These are phyloP conservation scores for Terana coerulea DNA, from an alignment of 768 basidiomycete genomes.

Conservation along the genomic window DNA sequence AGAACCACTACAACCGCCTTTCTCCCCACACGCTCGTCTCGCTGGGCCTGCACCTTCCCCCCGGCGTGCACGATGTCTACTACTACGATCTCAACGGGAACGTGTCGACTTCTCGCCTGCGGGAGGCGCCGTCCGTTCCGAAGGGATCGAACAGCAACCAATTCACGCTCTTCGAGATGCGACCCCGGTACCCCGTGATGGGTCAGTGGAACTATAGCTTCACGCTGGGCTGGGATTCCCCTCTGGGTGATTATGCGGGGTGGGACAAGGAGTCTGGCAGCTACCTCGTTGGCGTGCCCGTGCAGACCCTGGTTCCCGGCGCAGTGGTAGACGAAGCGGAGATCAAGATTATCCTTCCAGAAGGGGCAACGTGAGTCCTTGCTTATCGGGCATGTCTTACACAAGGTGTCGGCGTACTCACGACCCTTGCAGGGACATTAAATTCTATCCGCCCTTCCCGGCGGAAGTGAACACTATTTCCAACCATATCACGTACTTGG, in stretches of 20 bases:
- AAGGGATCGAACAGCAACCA: conserved; percentile 50
- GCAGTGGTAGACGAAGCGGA: conserved; percentile 79
- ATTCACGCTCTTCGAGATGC: conserved; percentile 73
- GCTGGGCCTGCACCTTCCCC: conserved; percentile 75
- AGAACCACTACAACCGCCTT: conserved; percentile 64
- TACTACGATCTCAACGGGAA: conserved; percentile 94
- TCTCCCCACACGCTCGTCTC: conserved; percentile 68
- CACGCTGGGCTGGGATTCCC: conserved; percentile 92
- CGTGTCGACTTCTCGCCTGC: conserved; percentile 89
- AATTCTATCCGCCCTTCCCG: conserved; percentile 75
- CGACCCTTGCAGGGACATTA: conserved; percentile 58
- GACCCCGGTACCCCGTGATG: conserved; percentile 87
- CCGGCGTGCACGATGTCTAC: conserved; percentile 79
- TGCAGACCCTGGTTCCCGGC: conserved; percentile 78
- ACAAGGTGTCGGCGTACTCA: conserved; percentile 9
- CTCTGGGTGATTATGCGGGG: conserved; percentile 65
- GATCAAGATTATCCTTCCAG: conserved; percentile 80
- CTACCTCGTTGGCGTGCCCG: conserved; percentile 77
- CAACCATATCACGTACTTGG: conserved; percentile 86
- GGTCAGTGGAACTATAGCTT: conserved; percentile 99
- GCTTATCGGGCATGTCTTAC: background rate
- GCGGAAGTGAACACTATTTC: conserved; percentile 55
- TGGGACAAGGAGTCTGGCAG: conserved; percentile 60
- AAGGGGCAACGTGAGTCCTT: conserved; percentile 84
- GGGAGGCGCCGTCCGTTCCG: conserved; percentile 59